Percentiles rank a stretch among this genome's conserved stretches.
Evolutionary conservation across 2,329 filamentous ascomycete species (phyloP).

Genomic region (Penicillium decumbens): DNA sequence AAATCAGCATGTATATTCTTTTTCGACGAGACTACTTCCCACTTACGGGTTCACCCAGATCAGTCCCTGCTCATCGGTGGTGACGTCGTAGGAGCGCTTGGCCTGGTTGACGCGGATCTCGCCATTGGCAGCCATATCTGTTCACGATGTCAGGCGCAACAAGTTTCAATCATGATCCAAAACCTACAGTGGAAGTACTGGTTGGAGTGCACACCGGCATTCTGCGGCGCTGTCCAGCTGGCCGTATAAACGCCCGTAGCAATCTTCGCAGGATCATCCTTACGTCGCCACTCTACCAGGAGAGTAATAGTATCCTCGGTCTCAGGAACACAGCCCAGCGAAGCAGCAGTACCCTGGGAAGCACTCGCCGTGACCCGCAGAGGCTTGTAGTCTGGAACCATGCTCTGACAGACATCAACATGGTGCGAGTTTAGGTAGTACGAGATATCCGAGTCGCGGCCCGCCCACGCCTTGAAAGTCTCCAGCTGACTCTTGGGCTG

Average conservation of each 20-base stretch:
- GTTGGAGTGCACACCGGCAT: conserved; percentile 90
- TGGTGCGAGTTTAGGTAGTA: conserved; percentile 97
- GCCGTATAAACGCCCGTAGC: conserved; percentile 90
- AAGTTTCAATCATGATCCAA: neutral
- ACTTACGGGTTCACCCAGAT: conserved; percentile 79
- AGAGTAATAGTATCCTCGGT: conserved; percentile 94
- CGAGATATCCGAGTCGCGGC: conserved; percentile 84
- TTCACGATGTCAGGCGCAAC: neutral
- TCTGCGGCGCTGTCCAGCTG: conserved; percentile 89
- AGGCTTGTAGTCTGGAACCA: conserved; percentile 78
- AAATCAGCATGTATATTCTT: neutral
- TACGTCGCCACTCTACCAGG: conserved; percentile 81
- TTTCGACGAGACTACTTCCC: no score
- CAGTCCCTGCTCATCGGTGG: conserved; percentile 68
- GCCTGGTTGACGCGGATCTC: conserved; percentile 90
- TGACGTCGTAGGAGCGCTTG: conserved; percentile 89
- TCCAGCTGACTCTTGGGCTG: conserved; percentile 87
- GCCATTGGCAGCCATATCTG: conserved; percentile 70
- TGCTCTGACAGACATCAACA: conserved; percentile 85
- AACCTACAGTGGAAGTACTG: conserved; percentile 81
- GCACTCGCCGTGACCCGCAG: conserved; percentile 74
- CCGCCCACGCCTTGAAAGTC: conserved; percentile 93
- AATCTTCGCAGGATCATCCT: conserved; percentile 61
- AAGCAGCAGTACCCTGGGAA: conserved; percentile 71
- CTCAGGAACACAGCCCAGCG: conserved; percentile 69